Base-by-base conservation (phyloP, 2,329 filamentous ascomycete genomes). In the Ceratocystis lukuohia region DNA sequence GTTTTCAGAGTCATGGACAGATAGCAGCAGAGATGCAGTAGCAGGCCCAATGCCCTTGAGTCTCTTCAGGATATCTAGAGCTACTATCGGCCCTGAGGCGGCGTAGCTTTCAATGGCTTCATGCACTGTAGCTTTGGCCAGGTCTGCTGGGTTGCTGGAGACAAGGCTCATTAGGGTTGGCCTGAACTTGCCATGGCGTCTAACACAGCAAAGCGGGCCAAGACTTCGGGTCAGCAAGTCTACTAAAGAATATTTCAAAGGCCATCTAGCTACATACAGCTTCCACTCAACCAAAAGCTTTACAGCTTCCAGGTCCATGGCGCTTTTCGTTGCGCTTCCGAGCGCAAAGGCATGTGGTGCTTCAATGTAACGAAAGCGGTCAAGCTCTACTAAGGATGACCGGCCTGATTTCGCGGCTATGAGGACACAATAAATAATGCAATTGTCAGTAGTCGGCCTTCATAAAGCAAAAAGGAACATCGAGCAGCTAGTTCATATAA, bases 21-120 rank as follows among this genome's bases (percentile, higher is more conserved):
- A 82, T 2, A 94, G 79, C 0, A 93, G 76, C 41, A 94, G 80
- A 1, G 88, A 89, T 0, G 88, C 89, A 0, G 89, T 93, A 6
- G 89, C 89, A 1, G 89, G 88, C 0, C 89, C 89, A 69, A 95
- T 84, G 44, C 89, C 89, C 69, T 80, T 86, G n/a, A 94, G 77
- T 66, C 79, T 79, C 1, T 79, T 79, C 10, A 92, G 77, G 1
- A 76, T 74, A 2, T 79, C 78, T 5, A 89, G 72, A 2, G 84
- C 79, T 2, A 81, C 78, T 17, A 75, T 73, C 1, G 75, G n/a
- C 5, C 53, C 73, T 4, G 74, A 69, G 41, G 76, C 72, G 66
- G 74, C 73, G 70, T 84, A 83, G 33, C 72, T 66, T 3, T 73
- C 71, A 67, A 87, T 78, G 0, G 84, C 86, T 33, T 79, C 72